A percentile compares a stretch with the other conserved stretches of the same genome.
Conservation (phyloP, 306 rosid species). For the Quercus gilva region DNA sequence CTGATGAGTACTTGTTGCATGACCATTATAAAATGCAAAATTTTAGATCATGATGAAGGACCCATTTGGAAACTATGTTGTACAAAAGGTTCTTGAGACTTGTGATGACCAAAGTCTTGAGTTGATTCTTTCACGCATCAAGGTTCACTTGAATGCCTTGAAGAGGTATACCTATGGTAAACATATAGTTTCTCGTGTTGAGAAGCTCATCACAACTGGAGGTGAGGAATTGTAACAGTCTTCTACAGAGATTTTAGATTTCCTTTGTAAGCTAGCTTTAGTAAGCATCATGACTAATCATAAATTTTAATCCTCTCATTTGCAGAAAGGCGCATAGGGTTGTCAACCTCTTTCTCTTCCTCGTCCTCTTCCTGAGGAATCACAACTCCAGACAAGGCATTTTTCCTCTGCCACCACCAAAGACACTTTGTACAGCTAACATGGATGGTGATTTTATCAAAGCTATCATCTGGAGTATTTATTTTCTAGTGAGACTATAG, state of each 20-base stretch:
- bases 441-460: conserved; percentile 40
- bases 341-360: conserved; percentile 58
- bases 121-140: conserved; percentile 87
- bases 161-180: conserved; percentile 92
- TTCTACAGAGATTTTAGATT: conserved; percentile 10
- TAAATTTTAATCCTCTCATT: neutral
- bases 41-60: conserved; percentile 98
- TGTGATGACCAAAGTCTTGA: conserved; percentile 86
- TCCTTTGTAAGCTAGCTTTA: neutral
- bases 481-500: conserved; percentile 21
- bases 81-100: conserved; percentile 94
- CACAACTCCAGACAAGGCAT: conserved; percentile 18
- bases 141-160: conserved; percentile 87
- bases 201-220: conserved; percentile 93
- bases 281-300: conserved; percentile 14
- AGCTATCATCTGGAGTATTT: conserved; percentile 31
- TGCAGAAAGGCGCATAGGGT: conserved; percentile 91
- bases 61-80: conserved; percentile 95
- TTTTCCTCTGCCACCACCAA: conserved; percentile 29
- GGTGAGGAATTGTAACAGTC: conserved; percentile 42
- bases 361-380: conserved; percentile 37
- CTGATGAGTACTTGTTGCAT: conserved; percentile 5
- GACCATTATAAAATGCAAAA: conserved; percentile 18
- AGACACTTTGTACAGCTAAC: conserved; percentile 73
- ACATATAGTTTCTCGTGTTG: conserved; percentile 93